Evolutionary conservation across 164 flowering plant genomes (phyloP).

Genomic region (Saururus chinensis): DNA sequence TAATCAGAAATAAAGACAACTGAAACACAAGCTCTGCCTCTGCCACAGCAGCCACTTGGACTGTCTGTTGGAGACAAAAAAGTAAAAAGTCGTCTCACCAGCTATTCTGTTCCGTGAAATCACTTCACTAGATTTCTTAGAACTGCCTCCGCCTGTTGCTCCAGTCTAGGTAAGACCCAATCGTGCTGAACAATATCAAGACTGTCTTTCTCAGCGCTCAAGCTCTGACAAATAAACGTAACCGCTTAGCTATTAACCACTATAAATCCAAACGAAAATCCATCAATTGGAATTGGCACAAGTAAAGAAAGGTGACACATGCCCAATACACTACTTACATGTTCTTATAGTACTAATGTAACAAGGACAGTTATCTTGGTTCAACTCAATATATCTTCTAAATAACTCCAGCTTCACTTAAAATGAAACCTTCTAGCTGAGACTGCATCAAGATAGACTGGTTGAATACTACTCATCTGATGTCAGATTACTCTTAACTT

Average conservation of each 20-base stretch:
- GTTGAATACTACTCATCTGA: too few relatives aligned
- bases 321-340: neutral
- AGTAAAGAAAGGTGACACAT: neutral
- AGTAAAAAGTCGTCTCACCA: neutral
- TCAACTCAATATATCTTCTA: too few relatives aligned
- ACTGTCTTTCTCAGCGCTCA: constrained; percentile 88
- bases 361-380: too few relatives aligned
- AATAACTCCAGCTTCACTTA: too few relatives aligned
- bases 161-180: constrained; percentile 85
- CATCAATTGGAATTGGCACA: neutral
- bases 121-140: constrained; percentile 43
- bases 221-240: constrained; percentile 32
- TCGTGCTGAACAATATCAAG: constrained; percentile 91
- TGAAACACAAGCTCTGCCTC: too few relatives aligned
- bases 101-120: neutral
- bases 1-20: too few relatives aligned
- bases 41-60: too few relatives aligned
- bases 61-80: neutral
- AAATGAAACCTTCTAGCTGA: too few relatives aligned
- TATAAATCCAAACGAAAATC: too few relatives aligned
- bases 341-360: neutral
- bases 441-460: too few relatives aligned
- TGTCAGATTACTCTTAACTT: too few relatives aligned
- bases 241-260: too few relatives aligned
- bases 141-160: constrained; percentile 83